Evolutionary conservation across 441 rosid species (phyloP), one percentile per base, ranked within the genome.

Genomic region (Syzygium malaccense): DNA sequence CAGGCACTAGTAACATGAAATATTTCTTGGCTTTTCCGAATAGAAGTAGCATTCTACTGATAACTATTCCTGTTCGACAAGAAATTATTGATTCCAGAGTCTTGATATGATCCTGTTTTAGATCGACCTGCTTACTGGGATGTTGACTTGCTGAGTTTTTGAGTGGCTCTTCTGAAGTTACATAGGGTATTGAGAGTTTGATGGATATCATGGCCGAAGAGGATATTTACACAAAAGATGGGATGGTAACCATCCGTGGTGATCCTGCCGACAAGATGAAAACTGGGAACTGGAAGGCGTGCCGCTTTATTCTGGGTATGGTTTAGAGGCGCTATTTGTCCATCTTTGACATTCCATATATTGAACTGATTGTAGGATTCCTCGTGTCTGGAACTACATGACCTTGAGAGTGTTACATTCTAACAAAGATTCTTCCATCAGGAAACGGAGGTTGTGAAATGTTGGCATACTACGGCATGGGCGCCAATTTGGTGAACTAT

Each of bases 391-490:
- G 86, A 58, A 28, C 55, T 41, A 26, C 56, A n/a, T 33, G 56
- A 71, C 57, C 33, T 28, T 75, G 30, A 68, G 83, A 60, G 33
- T 55, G 57, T 83, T 57, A 86, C 25, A 28, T 51, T 30, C 75
- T 62, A 41, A 37, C 71, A 14, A 75, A 80, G 48, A 30, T 15
- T 71, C 18, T 55, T 85, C 20, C 54, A 89, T 55, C 92, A 98
- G 99, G 98, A 75, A 97, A 94, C 88, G 98, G 97, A 86, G 94
- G 99, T 25, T 98, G 99, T 75, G 99, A 98, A 91, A 93, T 98
- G 86, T 93, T 98, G 95, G 99, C 99, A 3, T 98, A 98, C 94
- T 97, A 98, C 93, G 99, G 99, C 55, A 97, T 98, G 99, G 94
- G 99, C 30, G 95, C 98, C 86, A 98, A 97, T 91, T 94, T 98